These are phyloP conservation scores for Hyparrhenia diplandra DNA, from an alignment of 176 grass and related monocot species.

Conservation along the genomic window DNA sequence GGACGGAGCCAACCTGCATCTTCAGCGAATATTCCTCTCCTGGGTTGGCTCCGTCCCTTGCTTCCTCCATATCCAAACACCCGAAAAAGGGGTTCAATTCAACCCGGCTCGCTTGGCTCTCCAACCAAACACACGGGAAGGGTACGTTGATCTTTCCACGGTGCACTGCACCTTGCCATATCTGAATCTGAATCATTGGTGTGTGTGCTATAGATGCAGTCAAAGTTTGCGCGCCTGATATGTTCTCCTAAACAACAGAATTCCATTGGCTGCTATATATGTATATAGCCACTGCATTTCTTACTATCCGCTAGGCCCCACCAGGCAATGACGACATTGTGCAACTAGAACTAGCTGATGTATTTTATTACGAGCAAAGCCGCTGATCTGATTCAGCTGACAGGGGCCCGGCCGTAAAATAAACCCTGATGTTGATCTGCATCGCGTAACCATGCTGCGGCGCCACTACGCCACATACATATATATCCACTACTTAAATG, in stretches of 20 bases:
- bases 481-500: neutral
- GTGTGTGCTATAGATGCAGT: neutral
- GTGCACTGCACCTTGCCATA: neutral
- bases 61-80: no score
- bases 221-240: neutral
- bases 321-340: neutral
- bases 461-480: slow-evolving; percentile 8
- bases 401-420: neutral
- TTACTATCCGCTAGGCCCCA: neutral
- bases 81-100: no score
- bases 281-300: neutral
- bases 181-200: neutral
- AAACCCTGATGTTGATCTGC: neutral
- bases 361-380: neutral
- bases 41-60: no score
- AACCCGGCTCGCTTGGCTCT: no score
- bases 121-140: no score
- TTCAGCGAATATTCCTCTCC: no score
- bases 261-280: neutral
- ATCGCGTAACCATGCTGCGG: slow-evolving; percentile 1
- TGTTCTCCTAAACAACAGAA: neutral
- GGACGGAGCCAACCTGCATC: no score
- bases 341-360: no score
- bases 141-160: no score
- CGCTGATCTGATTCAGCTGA: neutral